Percentiles rank a stretch among this genome's conserved stretches.
Evolutionary conservation across 2,329 filamentous ascomycete genomes (phyloP).

Genomic region (Ceratocystis papillata): DNA sequence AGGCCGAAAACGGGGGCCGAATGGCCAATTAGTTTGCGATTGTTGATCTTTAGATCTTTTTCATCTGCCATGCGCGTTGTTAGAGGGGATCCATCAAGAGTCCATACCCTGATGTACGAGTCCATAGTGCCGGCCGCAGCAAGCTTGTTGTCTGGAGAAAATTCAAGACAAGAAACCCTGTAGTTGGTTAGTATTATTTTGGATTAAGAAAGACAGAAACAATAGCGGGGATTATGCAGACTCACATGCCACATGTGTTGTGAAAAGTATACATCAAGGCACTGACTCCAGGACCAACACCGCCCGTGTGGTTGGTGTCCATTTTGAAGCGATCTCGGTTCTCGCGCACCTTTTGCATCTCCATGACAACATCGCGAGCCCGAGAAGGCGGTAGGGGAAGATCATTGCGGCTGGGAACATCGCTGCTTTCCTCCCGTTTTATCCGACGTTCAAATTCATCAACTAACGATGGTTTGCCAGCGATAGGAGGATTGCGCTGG

Average conservation of each 20-base stretch:
- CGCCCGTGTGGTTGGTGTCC: slow-evolving; percentile 65
- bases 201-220: not conserved
- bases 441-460: slow-evolving; percentile 81
- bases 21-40: slow-evolving; percentile 72
- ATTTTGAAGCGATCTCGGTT: slow-evolving; percentile 86
- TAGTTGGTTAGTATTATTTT: slow-evolving; percentile 25
- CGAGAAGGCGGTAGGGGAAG: slow-evolving; percentile 80
- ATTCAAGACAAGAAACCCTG: slow-evolving; percentile 86
- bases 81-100: slow-evolving; percentile 72
- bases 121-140: slow-evolving; percentile 84
- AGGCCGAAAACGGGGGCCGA: slow-evolving; percentile 81
- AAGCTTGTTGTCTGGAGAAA: slow-evolving; percentile 79
- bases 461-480: slow-evolving; percentile 62
- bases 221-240: slow-evolving; percentile 20
- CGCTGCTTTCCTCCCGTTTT: slow-evolving; percentile 80
- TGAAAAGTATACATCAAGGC: slow-evolving; percentile 98
- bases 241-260: slow-evolving; percentile 82
- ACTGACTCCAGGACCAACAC: slow-evolving; percentile 70
- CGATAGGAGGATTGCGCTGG: slow-evolving; percentile 56
- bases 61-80: slow-evolving; percentile 52
- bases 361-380: slow-evolving; percentile 81
- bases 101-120: slow-evolving; percentile 93
- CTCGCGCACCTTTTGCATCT: slow-evolving; percentile 88
- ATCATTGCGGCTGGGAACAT: slow-evolving; percentile 65
- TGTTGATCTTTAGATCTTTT: slow-evolving; percentile 50